A percentile compares a stretch with the other conserved stretches of the same genome.
Conservation (phyloP, 257 asterid species). For the Solanum verrucosum region DNA sequence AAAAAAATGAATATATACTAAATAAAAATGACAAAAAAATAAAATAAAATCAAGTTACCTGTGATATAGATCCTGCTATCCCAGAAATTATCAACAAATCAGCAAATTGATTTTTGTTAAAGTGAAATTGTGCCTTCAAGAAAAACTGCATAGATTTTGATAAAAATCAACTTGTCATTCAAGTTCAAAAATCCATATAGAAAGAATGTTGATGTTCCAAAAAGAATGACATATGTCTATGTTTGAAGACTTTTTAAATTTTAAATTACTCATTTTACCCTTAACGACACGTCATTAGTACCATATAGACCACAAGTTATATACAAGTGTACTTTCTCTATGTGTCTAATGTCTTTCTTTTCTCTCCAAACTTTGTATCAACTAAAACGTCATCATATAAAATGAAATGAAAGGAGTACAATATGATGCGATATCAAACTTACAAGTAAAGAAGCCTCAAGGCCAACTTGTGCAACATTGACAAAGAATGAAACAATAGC, state of each 20-base stretch:
- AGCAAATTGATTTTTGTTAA: slow-evolving; percentile 81
- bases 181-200: not conserved
- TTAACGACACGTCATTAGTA: not conserved
- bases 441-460: slow-evolving; percentile 59
- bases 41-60: slow-evolving; percentile 24
- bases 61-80: slow-evolving; percentile 70
- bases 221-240: not conserved
- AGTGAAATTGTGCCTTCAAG: slow-evolving; percentile 87
- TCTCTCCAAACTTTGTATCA: not conserved
- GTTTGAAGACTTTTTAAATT: not conserved
- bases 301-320: not conserved
- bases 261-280: not conserved
- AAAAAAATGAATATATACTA: not conserved
- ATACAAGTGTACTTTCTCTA: not conserved
- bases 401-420: not conserved
- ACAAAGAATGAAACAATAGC: slow-evolving; percentile 63
- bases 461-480: slow-evolving; percentile 75
- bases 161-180: too few relatives aligned
- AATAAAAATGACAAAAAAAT: not conserved
- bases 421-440: not conserved
- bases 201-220: not conserved
- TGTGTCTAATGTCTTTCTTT: not conserved
- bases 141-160: slow-evolving; percentile 41
- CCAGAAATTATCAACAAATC: slow-evolving; percentile 80
- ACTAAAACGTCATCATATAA: not conserved